phyloP scores from a whole-genome alignment of 1,139 yeast genomes.

The Kodamaea fungicola region DNA sequence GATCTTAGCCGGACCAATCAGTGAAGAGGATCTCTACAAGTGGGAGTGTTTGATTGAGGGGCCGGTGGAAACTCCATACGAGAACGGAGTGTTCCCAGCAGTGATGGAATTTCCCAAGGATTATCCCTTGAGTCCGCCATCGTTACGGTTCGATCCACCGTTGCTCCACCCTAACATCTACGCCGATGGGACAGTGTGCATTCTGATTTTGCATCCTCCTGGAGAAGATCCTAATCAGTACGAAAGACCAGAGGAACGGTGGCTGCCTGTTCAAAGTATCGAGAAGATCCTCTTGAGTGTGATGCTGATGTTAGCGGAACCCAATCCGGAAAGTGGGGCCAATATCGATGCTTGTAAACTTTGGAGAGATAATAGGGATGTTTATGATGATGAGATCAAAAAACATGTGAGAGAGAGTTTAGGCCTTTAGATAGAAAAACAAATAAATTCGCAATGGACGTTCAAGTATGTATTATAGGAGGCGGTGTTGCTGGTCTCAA shows the following conservation, averaged over 20 bases:
- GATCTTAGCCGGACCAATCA: constrained; percentile 85
- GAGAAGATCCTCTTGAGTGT: constrained; percentile 92
- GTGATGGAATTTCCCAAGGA: constrained; percentile 78
- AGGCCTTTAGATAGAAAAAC: constrained; percentile 39
- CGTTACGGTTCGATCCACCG: constrained; percentile 77
- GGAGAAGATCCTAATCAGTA: constrained; percentile 97
- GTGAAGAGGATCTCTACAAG: constrained; percentile 73
- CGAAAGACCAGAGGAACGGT: constrained; percentile 91
- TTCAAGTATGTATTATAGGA: constrained; percentile 51
- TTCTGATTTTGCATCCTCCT: constrained; percentile 90
- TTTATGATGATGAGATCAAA: constrained; percentile 63
- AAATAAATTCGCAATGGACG: constrained; percentile 1
- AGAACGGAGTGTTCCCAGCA: constrained; percentile 91
- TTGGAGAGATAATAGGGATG: constrained; percentile 81
- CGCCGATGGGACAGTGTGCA: constrained; percentile 93
- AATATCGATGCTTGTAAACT: constrained; percentile 94
- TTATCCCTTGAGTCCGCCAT: constrained; percentile 91
- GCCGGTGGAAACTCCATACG: constrained; percentile 91
- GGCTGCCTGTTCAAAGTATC: constrained; percentile 97
- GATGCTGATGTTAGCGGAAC: constrained; percentile 95
- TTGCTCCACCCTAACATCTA: constrained; percentile 91
- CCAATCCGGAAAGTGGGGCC: constrained; percentile 95
- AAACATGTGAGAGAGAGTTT: constrained; percentile 63
- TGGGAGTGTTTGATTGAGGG: constrained; percentile 96
- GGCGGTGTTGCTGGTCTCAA: constrained; percentile 83